Conservation (phyloP, 192 early-diverging fungal species). For the Paraglomus brasilianum region DNA sequence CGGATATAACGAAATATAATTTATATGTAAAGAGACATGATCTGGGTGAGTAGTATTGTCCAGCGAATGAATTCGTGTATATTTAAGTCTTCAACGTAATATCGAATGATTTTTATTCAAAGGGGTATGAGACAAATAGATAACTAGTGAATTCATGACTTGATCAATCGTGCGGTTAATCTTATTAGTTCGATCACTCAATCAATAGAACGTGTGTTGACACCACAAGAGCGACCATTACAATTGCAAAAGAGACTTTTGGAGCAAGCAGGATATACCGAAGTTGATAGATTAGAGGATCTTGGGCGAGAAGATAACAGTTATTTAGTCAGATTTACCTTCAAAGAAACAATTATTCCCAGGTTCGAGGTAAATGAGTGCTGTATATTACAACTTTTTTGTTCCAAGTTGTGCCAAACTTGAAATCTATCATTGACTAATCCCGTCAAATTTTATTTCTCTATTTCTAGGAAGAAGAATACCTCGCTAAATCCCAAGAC, state of each 20-base stretch:
- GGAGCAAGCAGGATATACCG: slow-evolving; percentile 78
- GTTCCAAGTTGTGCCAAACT: background rate
- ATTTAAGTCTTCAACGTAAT: slow-evolving; percentile 14
- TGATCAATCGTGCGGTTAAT: background rate
- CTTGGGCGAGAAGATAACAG: slow-evolving; percentile 85
- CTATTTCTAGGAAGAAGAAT: slow-evolving; percentile 43
- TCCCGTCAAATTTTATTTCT: slow-evolving; percentile 38
- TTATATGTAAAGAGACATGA: slow-evolving; percentile 43
- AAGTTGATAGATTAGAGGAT: slow-evolving; percentile 72
- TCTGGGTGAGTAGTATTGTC: slow-evolving; percentile 37
- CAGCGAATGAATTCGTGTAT: too few species aligned
- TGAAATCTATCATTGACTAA: slow-evolving; percentile 10
- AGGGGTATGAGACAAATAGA: background rate
- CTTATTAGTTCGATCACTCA: background rate
- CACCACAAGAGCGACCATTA: slow-evolving; percentile 67
- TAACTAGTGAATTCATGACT: background rate
- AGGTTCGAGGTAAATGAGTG: slow-evolving; percentile 40
- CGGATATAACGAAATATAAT: slow-evolving; percentile 59
- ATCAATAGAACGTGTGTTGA: slow-evolving; percentile 67
- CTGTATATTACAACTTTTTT: background rate
- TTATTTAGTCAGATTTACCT: slow-evolving; percentile 78
- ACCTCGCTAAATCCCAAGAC: slow-evolving; percentile 46
- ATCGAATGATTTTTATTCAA: background rate
- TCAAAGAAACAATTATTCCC: slow-evolving; percentile 55
- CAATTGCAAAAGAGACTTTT: slow-evolving; percentile 70